Evolutionary conservation across 2,329 filamentous ascomycete genomes (phyloP).

Genomic region (Aspergillus tamarii): DNA sequence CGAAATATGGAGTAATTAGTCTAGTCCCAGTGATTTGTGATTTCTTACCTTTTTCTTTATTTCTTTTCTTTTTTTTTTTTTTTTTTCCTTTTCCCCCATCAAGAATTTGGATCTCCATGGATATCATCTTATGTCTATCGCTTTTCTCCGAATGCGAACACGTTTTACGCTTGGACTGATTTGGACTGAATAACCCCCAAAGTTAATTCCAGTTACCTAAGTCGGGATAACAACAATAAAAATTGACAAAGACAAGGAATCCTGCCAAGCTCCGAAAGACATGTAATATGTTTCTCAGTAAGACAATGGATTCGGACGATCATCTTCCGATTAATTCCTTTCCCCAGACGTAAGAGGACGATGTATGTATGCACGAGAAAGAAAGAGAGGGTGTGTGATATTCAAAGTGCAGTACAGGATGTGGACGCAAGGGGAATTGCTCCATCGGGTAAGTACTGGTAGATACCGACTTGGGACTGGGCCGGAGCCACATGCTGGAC

Average conservation of each 20-base stretch:
- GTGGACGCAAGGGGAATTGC: slow-evolving; percentile 27
- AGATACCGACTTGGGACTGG: not conserved
- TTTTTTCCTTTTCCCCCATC: not conserved
- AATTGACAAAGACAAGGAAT: not conserved
- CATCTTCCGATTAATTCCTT: slow-evolving; percentile 16
- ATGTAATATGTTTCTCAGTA: not conserved
- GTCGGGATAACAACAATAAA: not conserved
- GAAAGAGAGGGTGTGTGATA: not conserved
- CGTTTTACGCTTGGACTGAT: not conserved
- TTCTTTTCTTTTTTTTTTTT: not conserved
- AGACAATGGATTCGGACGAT: slow-evolving; percentile 19
- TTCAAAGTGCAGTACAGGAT: slow-evolving; percentile 14
- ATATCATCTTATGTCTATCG: not conserved
- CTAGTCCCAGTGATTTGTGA: not conserved
- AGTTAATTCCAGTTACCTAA: not conserved
- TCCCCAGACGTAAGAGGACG: not conserved
- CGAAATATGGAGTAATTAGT: not conserved
- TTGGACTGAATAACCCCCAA: not conserved
- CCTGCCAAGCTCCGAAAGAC: not conserved
- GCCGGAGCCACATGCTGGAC: slow-evolving; percentile 21
- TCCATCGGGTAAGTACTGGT: slow-evolving; percentile 11
- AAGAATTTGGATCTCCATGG: not conserved
- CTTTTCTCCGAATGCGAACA: not conserved
- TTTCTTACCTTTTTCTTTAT: not conserved
- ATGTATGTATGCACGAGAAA: not conserved